Evolutionary conservation across 805 yeast species (phyloP), one percentile per base, ranked within the genome.

Genomic region (Debaryomyces maramus): DNA sequence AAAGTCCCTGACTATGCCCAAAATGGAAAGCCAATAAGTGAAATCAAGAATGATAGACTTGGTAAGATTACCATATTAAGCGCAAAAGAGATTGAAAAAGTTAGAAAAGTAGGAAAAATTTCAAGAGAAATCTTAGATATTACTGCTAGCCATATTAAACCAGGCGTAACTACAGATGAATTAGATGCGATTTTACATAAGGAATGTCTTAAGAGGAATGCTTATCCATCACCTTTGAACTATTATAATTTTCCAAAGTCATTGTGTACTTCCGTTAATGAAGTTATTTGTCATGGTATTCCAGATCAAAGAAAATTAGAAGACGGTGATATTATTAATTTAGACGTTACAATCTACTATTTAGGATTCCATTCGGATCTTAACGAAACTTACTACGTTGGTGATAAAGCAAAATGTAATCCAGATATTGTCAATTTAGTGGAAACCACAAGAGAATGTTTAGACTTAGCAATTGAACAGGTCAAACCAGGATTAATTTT

Each of bases 311-410:
- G 90, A 40, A 82, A 81, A 23, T 74, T 93, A 47, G 68, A 87
- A 61, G 98, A 91, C 50, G 99, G 99, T 44, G 99, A 93, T 60
- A 91, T 93, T 51, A 77, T 93, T 45, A 93, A 93, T 59, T 70
- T 93, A 48, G 99, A 93, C 61, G 87, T 93, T 35, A 77, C 96
- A 3, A 63, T 93, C 39, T 93, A 77, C 67, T 79, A 85, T 63
- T 78, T 85, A 50, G 99, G 99, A 1, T 80, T 81, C 67, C 98
- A 93, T 67, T 84, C 96, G 6, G 99, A 93, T 64, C 72, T 93
- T 60, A 93, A 93, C 63, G 98, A 93, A 65, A 93, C 99, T 0
- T 93, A 90, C 63, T 93, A 93, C 57, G 95, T 93, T 20, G 99
- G 98, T 9, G 91, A 84, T 41, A 88, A 86, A 56, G 88, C 93